Base-by-base conservation (phyloP, 768 basidiomycete species). In the Clitopilus passeckerianus region DNA sequence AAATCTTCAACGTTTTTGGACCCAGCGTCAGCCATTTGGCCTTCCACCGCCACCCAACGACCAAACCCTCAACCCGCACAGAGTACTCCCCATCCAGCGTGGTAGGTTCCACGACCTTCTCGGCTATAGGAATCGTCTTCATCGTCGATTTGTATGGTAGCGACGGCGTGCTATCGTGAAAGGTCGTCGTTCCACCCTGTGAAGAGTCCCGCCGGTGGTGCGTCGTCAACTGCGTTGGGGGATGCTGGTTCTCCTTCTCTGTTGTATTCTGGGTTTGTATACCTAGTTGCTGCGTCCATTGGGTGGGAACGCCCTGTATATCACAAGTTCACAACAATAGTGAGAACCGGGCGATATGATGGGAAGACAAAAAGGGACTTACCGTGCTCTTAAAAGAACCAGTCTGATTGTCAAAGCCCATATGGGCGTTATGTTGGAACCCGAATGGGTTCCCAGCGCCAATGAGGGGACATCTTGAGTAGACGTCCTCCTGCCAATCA, bases 11-110 rank as follows among this genome's bases (percentile, higher is more conserved):
- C 27, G 82, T 75, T 59, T 83, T 77, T 33, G 86, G 86, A 60
- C 82, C 84, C 60, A 95, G 74, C 6, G 90, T 80, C 50, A 93
- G 72, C 86, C 87, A 93, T 63, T 87, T 84, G 68, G 86, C 84
- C 66, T 83, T 80, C 84, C 91, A 93, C 53, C 90, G 75, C 76
- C 87, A 90, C 57, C 87, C 86, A 12, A 86, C 82, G 57, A 93
- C 81, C 10, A 72, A 57, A 0, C 89, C 89, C 59, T 89, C 86
- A 67, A 90, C 90, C 76, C 91, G 93, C 64, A 91, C 76, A 64
- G 79, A 80, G 57, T 86, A 87, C 46, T 73, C 74, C 23, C 86
- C 92, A 56, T 78, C 77, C 23, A 88, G 74, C 27, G 88, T 70
- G 0, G 60, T 10, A n/a, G 46, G 46, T 18, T 50, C 81, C 66